Percentiles rank a stretch among this genome's conserved stretches.
Conservation (phyloP, 2,329 filamentous ascomycete genomes). For the Colletotrichum orbiculare region DNA sequence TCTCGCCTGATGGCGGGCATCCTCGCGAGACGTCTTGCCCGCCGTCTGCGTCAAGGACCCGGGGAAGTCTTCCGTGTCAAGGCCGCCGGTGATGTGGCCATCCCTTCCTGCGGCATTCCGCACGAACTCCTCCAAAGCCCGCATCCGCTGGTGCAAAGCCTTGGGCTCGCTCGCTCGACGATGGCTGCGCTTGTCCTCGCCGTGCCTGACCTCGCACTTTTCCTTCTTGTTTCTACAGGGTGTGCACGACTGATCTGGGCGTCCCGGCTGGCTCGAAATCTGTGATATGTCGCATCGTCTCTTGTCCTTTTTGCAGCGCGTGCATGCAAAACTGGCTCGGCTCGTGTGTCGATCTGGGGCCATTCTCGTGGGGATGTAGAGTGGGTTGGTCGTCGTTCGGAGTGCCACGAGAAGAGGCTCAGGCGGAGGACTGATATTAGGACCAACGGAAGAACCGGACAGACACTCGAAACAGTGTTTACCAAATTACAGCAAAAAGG, state of each 20-base stretch:
- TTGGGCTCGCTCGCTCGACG: slow-evolving; percentile 25
- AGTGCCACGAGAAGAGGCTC: no score
- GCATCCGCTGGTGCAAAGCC: slow-evolving; percentile 29
- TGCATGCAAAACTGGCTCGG: slow-evolving; percentile 32
- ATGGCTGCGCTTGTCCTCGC: slow-evolving; percentile 32
- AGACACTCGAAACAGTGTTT: no score
- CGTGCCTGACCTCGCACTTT: slow-evolving; percentile 31
- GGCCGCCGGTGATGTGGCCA: neutral
- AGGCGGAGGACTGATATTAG: no score
- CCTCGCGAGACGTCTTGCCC: no score
- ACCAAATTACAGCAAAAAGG: no score
- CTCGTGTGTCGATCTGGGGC: slow-evolving; percentile 31
- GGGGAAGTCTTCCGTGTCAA: no score
- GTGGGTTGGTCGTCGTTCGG: no score
- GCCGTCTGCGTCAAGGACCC: no score
- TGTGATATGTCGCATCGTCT: slow-evolving; percentile 33
- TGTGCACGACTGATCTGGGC: slow-evolving; percentile 23
- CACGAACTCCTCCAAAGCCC: slow-evolving; percentile 30
- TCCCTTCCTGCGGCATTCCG: slow-evolving; percentile 21
- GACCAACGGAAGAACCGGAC: no score
- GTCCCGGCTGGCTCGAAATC: slow-evolving; percentile 5
- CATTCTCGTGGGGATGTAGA: neutral
- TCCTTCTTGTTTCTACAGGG: slow-evolving; percentile 33
- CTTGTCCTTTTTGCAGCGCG: slow-evolving; percentile 34
- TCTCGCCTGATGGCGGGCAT: neutral